Percentiles rank a stretch among this genome's conserved stretches.
These are phyloP conservation scores for Chalara sp. DNA, from an alignment of 2,329 filamentous ascomycete genomes.

Conservation along the genomic window DNA sequence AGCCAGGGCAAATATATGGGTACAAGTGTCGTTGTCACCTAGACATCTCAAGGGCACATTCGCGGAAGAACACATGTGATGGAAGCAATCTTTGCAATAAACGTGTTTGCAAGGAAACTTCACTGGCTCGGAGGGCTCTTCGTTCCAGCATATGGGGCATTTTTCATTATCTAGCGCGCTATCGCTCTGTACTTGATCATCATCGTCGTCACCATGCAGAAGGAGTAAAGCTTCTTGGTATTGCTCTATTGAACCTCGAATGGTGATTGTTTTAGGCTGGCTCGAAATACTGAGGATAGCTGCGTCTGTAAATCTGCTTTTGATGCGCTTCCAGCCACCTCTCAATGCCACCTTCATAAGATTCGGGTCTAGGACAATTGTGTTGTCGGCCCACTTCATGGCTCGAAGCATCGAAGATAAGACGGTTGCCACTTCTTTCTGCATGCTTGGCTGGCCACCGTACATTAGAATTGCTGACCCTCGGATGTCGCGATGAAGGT, in stretches of 20 bases:
- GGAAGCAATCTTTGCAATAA: slow-evolving; percentile 38
- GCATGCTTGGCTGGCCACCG: too few relatives aligned
- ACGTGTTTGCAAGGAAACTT: slow-evolving; percentile 31
- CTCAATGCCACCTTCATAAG: too few relatives aligned
- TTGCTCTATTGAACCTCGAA: slow-evolving; percentile 4
- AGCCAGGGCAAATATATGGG: slow-evolving; percentile 1
- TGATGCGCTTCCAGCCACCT: slow-evolving; percentile 23
- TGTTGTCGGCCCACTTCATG: too few relatives aligned
- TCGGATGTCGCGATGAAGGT: slow-evolving; percentile 24
- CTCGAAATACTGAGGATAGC: slow-evolving; percentile 28
- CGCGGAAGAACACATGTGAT: slow-evolving; percentile 23
- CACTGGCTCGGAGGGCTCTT: slow-evolving; percentile 29
- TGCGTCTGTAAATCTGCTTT: slow-evolving; percentile 27
- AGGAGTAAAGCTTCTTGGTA: not conserved
- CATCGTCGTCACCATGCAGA: too few relatives aligned
- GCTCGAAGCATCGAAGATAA: too few relatives aligned
- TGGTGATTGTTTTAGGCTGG: slow-evolving; percentile 26
- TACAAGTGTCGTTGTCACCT: slow-evolving; percentile 3
- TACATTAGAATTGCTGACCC: slow-evolving; percentile 11
- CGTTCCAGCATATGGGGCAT: slow-evolving; percentile 32
- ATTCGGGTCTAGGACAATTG: too few relatives aligned
- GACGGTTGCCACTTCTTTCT: too few relatives aligned
- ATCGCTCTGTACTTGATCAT: too few relatives aligned
- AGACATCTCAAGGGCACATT: slow-evolving; percentile 9
- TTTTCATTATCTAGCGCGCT: not conserved